Conservation (phyloP, 805 yeast species). For the Priceomyces fermenticarens region DNA sequence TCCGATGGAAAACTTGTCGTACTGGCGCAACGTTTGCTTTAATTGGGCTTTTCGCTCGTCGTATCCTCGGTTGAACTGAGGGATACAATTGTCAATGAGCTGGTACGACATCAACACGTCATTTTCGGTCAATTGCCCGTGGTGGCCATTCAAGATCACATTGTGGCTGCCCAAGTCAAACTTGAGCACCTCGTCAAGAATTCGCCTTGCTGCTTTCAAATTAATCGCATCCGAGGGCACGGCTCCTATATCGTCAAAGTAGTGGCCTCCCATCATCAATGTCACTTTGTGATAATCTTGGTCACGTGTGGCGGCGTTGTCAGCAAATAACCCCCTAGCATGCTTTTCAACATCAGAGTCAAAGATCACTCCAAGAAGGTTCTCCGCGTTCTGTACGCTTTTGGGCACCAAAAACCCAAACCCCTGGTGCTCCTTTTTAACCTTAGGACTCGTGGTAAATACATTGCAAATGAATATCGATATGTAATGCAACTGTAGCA, state of each 20-base stretch:
- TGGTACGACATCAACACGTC: slow-evolving; percentile 32
- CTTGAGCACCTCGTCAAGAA: slow-evolving; percentile 21
- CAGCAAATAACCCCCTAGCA: slow-evolving; percentile 5
- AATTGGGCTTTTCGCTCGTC: slow-evolving; percentile 39
- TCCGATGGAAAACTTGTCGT: slow-evolving; percentile 51
- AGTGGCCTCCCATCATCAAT: slow-evolving; percentile 88
- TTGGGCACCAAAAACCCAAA: slow-evolving; percentile 88
- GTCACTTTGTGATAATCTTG: slow-evolving; percentile 66
- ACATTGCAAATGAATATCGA: slow-evolving; percentile 67
- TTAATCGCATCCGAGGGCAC: slow-evolving; percentile 28
- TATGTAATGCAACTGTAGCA: slow-evolving; percentile 33
- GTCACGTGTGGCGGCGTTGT: not conserved
- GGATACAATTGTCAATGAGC: slow-evolving; percentile 56
- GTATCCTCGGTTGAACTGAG: slow-evolving; percentile 77
- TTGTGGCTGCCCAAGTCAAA: slow-evolving; percentile 20
- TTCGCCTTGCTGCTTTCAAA: slow-evolving; percentile 23
- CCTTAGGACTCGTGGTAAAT: slow-evolving; percentile 40
- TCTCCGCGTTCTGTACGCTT: slow-evolving; percentile 45
- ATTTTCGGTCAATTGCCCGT: slow-evolving; percentile 15
- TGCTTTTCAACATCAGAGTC: slow-evolving; percentile 73
- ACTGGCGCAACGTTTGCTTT: slow-evolving; percentile 27
- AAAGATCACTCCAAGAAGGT: slow-evolving; percentile 80
- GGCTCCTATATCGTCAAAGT: slow-evolving; percentile 21
- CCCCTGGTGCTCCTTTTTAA: slow-evolving; percentile 48
- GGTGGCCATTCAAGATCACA: slow-evolving; percentile 14